A percentile compares a stretch with the other conserved stretches of the same genome.
phyloP scores from a whole-genome alignment of 768 basidiomycete species.

The Paxillus rubicundulus region DNA sequence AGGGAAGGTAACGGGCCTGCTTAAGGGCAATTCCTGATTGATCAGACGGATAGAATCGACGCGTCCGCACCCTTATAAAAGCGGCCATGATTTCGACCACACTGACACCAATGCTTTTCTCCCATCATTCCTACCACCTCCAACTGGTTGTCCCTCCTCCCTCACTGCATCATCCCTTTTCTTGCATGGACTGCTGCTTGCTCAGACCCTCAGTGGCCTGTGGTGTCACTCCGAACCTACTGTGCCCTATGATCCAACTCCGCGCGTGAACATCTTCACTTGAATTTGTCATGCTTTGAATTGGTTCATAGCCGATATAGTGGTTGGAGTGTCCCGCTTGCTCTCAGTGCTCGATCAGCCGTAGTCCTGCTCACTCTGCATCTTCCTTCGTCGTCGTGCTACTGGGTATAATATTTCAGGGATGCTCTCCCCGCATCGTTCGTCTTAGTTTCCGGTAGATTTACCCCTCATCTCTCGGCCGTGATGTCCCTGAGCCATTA shows the following conservation, averaged over 20 bases:
- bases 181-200: conserved; percentile 10
- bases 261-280: conserved; percentile 29
- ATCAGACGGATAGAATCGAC: conserved; percentile 4
- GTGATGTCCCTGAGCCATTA: conserved; percentile 12
- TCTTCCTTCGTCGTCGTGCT: neutral
- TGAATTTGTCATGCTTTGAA: conserved; percentile 32
- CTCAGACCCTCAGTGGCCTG: conserved; percentile 15
- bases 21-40: conserved; percentile 7
- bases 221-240: conserved; percentile 31
- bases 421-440: neutral
- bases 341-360: conserved; percentile 9
- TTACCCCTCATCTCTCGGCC: neutral
- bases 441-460: neutral
- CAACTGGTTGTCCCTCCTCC: neutral
- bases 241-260: conserved; percentile 42
- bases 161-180: neutral
- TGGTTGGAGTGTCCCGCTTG: conserved; percentile 40
- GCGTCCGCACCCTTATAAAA: conserved; percentile 17
- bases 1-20: conserved; percentile 4
- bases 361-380: neutral
- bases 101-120: conserved; percentile 1
- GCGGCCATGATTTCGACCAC: conserved; percentile 3
- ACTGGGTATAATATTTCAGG: neutral
- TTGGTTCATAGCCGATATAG: conserved; percentile 65
- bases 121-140: neutral